Evolutionary conservation across 352 stramenopile species (phyloP).

Genomic region (Globisporangium heterothallicum): DNA sequence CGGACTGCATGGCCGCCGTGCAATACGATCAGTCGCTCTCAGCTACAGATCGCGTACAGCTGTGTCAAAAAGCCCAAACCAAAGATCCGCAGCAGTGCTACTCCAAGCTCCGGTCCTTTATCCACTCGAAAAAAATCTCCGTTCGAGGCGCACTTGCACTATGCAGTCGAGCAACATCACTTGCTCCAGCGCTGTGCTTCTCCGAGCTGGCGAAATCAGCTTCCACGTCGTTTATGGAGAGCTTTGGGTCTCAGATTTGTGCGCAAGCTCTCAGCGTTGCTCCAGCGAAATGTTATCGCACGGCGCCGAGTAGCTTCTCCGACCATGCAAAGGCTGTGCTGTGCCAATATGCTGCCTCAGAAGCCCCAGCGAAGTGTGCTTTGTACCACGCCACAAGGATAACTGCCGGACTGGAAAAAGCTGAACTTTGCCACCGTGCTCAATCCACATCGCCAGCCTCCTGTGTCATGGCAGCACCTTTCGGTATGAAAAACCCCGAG

Average conservation of each 20-base stretch:
- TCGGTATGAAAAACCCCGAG: slow-evolving; percentile 29
- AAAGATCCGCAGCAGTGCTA: slow-evolving; percentile 22
- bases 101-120: slow-evolving; percentile 21
- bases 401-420: slow-evolving; percentile 11
- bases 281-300: slow-evolving; percentile 33
- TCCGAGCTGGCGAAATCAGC: slow-evolving; percentile 5
- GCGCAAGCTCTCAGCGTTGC: slow-evolving; percentile 17
- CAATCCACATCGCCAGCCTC: slow-evolving; percentile 18
- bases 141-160: slow-evolving; percentile 15
- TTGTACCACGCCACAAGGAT: slow-evolving; percentile 18
- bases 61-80: slow-evolving; percentile 22
- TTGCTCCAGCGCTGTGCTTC: slow-evolving; percentile 11
- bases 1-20: slow-evolving; percentile 24
- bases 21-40: slow-evolving; percentile 23
- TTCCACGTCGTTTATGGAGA: not conserved
- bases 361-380: slow-evolving; percentile 31
- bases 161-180: slow-evolving; percentile 20
- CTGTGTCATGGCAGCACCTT: slow-evolving; percentile 35
- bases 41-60: slow-evolving; percentile 13
- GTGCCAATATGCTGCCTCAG: slow-evolving; percentile 30
- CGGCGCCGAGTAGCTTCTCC: slow-evolving; percentile 25
- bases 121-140: slow-evolving; percentile 21
- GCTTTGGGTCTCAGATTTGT: slow-evolving; percentile 18
- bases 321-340: slow-evolving; percentile 32
- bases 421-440: slow-evolving; percentile 29